Base-by-base conservation (phyloP, 345 rosid species). In the Gossypium mustelinum region DNA sequence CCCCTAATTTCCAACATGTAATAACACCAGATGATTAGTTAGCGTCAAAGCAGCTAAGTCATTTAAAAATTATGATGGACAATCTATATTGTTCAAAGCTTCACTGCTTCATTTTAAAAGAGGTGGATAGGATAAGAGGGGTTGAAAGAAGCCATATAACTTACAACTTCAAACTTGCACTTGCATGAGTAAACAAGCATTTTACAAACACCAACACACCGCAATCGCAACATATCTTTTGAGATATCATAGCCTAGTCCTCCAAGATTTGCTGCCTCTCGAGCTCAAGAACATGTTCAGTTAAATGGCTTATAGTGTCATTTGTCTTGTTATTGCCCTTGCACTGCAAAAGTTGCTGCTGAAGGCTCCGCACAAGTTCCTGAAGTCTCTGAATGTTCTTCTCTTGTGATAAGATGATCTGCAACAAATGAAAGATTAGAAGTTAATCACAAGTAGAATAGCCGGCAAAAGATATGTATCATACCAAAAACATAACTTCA, bases 401-500 rank as follows among this genome's bases (percentile, higher is more conserved):
- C 85, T 92, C 97, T 79, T 88, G 97, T 14, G 89, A 88, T 77
- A 90, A 82, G 84, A 94, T 94, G 67, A 90, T 88, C 97, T 92
- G 89, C 81, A 34, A 75, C 44, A 5, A 67, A 70, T 29, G 79
- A 6, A 7, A 9, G 68, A 60, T 6, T 54, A 66, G 75, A 72
- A 14, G 18, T 16, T 41, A 64, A 43, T 18, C 51, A 47, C 47
- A 18, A 17, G 47, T 16, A 44, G 27, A 4, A 50, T 13, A 52
- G 47, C 65, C 51, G 2, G 20, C 4, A 25, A 3, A 25, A 43
- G 11, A 67, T 13, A 48, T 54, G 22, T 9, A 47, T 54, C 72
- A 5, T 52, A 20, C 24, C 22, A 64, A 52, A 59, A 74, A 52
- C 50, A 52, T 11, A 18, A 65, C 61, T n/a, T 34, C 9, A 16